Conservation (phyloP, 2,329 filamentous ascomycete species). For the Penicillium sp. region DNA sequence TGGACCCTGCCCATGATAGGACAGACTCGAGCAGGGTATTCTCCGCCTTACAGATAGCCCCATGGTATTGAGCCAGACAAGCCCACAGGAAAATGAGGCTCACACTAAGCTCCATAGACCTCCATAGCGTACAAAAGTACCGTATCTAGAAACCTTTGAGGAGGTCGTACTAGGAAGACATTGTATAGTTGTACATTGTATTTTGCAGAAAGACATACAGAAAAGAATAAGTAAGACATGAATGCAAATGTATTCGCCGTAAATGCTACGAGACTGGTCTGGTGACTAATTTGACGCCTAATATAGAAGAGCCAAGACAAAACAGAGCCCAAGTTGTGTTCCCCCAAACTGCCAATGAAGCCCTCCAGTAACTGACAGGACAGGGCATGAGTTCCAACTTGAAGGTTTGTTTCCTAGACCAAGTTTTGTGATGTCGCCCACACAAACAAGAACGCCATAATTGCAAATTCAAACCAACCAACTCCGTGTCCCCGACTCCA, state of each 20-base stretch:
- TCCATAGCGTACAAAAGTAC: not conserved
- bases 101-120: not conserved
- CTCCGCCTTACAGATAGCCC: not conserved
- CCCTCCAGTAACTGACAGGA: too few species aligned
- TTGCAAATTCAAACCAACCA: not conserved
- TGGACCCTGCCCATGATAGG: not conserved
- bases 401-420: not conserved
- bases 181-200: not conserved
- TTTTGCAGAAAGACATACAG: not conserved
- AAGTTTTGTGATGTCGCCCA: not conserved
- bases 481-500: not conserved
- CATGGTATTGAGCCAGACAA: not conserved
- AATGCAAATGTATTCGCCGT: not conserved
- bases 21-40: not conserved
- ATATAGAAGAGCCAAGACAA: not conserved
- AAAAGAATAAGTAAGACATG: not conserved
- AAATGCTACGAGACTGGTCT: not conserved
- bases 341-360: not conserved
- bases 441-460: not conserved
- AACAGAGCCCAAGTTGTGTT: not conserved
- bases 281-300: not conserved
- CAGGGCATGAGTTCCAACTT: not conserved
- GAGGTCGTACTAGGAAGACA: not conserved
- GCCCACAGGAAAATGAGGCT: not conserved
- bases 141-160: not conserved